Evolutionary conservation across 768 basidiomycete genomes (phyloP).

Genomic region (Sporobolomyces pararoseus): DNA sequence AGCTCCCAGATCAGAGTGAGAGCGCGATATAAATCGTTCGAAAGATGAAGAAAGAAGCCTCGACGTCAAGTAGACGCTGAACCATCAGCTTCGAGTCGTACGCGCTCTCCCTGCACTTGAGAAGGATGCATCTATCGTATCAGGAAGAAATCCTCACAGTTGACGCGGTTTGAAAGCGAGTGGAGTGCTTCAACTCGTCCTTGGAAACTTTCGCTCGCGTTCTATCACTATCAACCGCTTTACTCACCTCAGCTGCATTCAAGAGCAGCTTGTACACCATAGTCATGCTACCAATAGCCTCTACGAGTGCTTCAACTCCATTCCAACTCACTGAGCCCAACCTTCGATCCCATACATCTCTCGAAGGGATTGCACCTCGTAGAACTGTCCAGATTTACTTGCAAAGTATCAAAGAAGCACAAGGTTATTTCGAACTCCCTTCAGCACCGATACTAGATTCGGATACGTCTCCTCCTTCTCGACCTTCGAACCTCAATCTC

Average conservation of each 20-base stretch:
- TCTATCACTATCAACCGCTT: neutral
- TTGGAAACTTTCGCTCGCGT: neutral
- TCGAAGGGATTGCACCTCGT: neutral
- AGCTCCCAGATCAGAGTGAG: too few relatives aligned
- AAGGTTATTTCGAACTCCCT: slow-evolving; percentile 4
- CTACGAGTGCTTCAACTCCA: neutral
- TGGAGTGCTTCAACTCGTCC: too few relatives aligned
- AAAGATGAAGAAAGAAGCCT: too few relatives aligned
- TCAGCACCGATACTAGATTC: neutral
- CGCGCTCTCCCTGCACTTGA: too few relatives aligned
- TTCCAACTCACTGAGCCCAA: slow-evolving; percentile 6
- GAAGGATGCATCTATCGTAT: too few relatives aligned
- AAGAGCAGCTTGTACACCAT: too few relatives aligned
- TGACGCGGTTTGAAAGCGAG: too few relatives aligned
- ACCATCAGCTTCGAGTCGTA: too few relatives aligned
- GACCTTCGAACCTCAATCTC: neutral
- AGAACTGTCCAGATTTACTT: slow-evolving; percentile 15
- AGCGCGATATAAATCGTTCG: too few relatives aligned
- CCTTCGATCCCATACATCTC: slow-evolving; percentile 8
- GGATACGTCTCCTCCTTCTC: neutral
- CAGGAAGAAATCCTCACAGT: too few relatives aligned
- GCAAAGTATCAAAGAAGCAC: neutral
- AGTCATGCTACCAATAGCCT: neutral
- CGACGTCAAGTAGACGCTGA: too few relatives aligned
- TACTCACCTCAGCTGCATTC: too few relatives aligned